Evolutionary conservation across 106 monocot species (phyloP), one percentile per base, ranked within the genome.

Genomic region (Hemerocallis citrina): DNA sequence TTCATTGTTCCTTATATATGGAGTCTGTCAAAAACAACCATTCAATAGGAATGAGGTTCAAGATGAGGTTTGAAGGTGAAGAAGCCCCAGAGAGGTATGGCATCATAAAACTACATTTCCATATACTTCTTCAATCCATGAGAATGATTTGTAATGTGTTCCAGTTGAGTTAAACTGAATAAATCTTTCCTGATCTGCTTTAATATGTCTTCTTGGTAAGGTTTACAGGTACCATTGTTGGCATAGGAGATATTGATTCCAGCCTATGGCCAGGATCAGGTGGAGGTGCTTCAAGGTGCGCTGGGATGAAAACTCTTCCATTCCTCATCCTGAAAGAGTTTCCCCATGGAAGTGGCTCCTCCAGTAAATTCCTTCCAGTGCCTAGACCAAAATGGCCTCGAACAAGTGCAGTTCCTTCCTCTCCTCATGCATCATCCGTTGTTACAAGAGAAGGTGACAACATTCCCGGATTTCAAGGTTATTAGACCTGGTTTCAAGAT

Each of bases 31-130:
- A 95, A 39, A 81, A 43, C 59, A 90, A 90, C 44, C 62, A 81
- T 63, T 75, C 83, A 1, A 77, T 90, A 25, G 95, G 86, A 22
- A 86, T 77, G 83, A 75, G 90, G 40, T 95, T 86, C 67, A 89
- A 84, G 54, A 96, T 96, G 96, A 86, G 74, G 41, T 96, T 96
- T 79, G 96, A 96, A 71, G 91, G 91, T 59, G 96, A 96, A 82
- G 96, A 96, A 68, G 70, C 87, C 40, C 96, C 91, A 29, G 96
- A 91, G 62, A 96, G 96, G 91, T 96, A 72, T 52, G 30, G 28
- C 23, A 20, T 34, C 9, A 34, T 46, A 73, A 32, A 13, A 7
- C 28, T 10, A 28, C 13, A 25, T 42, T 46, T 31, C 14, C 31
- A 44, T 39, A n/a, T 25, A 25, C 52, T 25, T 10, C 23, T 13